Base-by-base conservation (phyloP, 306 rosid genomes). In the Vachellia pachyceras region DNA sequence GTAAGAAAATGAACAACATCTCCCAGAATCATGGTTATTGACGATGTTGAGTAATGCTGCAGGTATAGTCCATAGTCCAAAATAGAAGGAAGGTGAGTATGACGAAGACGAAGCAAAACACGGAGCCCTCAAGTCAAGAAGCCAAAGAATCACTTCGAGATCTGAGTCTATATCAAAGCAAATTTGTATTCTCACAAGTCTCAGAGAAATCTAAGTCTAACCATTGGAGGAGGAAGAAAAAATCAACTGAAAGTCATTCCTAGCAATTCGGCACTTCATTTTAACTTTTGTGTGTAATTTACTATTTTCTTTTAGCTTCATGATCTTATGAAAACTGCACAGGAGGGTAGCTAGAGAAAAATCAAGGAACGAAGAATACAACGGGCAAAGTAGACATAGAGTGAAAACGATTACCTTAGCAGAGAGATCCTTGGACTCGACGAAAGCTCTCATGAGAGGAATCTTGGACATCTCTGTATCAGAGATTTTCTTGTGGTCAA, bases 401-500 rank as follows among this genome's bases (percentile, higher is more conserved):
- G 25, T 23, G 44, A 36, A 8, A 35, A 7, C 4, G 7, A 29
- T 20, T 66, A 86, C 90, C 90, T 84, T 82, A 18, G 86, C 79
- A 33, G 88, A 82, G 64, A 86, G 82, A 82, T 84, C 76, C 3
- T 41, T 71, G 42, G 72, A 0, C 60, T 87, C 72, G 49, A 87
- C 47, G 13, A 37, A 17, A 3, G 72, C 14, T 44, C 86, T 82
- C n/a, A 87, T 50, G 9, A 84, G 82, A 66, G 55, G 40, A 20
- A 87, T 82, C 73, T 76, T 84, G 41, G 40, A 13, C 22, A 84
- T n/a, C 76, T 84, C 90, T 57, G 42, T 22, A 13, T 74, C 33
- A 14, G 68, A 64, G 44, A 20, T 35, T 20, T 35, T 64, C 22
- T 33, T 64, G 10, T 64, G 11, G n/a, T 73, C 69, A 4, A 12